Evolutionary conservation across 371 early-diverging fungal genomes (phyloP).

Genomic region (Phascolomyces articulosus): DNA sequence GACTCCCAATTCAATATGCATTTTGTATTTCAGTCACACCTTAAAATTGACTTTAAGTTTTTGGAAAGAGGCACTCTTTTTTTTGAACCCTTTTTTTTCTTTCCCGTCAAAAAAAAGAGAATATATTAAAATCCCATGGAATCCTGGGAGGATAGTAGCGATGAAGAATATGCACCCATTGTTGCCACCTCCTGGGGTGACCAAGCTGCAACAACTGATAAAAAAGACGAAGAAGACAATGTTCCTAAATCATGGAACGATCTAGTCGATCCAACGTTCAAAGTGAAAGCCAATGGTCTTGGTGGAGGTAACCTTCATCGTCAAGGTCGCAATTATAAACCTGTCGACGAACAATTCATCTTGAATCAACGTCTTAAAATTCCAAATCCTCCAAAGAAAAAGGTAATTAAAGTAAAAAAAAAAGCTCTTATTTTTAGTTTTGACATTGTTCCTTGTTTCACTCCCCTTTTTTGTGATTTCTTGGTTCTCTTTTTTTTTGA

Average conservation of each 20-base stretch:
- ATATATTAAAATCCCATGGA: background rate
- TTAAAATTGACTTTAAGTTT: too few species aligned
- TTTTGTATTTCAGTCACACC: too few species aligned
- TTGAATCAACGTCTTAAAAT: conserved; percentile 20
- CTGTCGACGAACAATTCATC: conserved; percentile 24
- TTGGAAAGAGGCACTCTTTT: too few species aligned
- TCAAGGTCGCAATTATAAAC: conserved; percentile 26
- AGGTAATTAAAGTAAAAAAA: conserved; percentile 1
- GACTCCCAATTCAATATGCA: too few species aligned
- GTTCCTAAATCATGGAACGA: conserved; percentile 14
- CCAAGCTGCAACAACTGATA: background rate
- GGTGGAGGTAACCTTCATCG: conserved; percentile 30
- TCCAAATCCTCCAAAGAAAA: conserved; percentile 11
- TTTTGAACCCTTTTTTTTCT: background rate
- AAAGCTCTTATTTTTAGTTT: background rate
- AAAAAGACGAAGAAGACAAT: background rate
- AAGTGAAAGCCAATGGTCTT: conserved; percentile 23
- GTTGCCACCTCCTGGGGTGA: conserved; percentile 16
- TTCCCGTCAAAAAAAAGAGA: background rate
- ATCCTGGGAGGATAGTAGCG: conserved; percentile 11
- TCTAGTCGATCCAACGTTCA: conserved; percentile 23
- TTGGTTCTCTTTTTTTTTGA: background rate
- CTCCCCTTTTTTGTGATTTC: too few species aligned
- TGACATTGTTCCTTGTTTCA: too few species aligned
- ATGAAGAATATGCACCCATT: conserved; percentile 20